These are phyloP conservation scores for Cyclanthera cordifolia DNA, from an alignment of 306 rosid species.

Conservation along the genomic window DNA sequence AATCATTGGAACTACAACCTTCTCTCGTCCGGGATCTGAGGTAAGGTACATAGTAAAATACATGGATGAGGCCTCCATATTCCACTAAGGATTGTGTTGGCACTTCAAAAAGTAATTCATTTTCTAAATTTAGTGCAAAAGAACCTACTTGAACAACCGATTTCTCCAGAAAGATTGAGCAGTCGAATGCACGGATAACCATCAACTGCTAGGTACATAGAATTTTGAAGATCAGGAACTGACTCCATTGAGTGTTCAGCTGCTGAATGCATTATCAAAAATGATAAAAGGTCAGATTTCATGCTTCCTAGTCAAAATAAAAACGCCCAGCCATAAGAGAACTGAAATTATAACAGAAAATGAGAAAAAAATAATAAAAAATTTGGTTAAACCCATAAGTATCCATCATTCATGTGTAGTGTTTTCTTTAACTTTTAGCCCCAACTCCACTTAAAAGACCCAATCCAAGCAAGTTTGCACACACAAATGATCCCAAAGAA, in stretches of 20 bases:
- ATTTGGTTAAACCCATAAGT: neutral
- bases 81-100: constrained; percentile 6
- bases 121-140: neutral
- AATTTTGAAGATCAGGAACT: constrained; percentile 85
- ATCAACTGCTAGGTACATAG: constrained; percentile 59
- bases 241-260: constrained; percentile 54
- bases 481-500: neutral
- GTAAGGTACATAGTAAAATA: constrained; percentile 6
- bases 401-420: neutral
- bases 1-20: constrained; percentile 67
- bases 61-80: constrained; percentile 2
- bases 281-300: constrained; percentile 7
- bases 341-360: neutral
- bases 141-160: constrained; percentile 80
- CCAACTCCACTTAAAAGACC: neutral
- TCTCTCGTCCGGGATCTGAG: constrained; percentile 86
- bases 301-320: neutral
- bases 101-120: constrained; percentile 4
- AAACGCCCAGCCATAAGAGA: neutral
- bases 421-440: neutral
- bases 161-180: constrained; percentile 64
- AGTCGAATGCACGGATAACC: constrained; percentile 74
- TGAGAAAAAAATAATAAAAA: neutral
- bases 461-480: neutral
- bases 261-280: constrained; percentile 16